These are phyloP conservation scores for Pleurotus eryngii DNA, from an alignment of 768 basidiomycete species.

Conservation along the genomic window DNA sequence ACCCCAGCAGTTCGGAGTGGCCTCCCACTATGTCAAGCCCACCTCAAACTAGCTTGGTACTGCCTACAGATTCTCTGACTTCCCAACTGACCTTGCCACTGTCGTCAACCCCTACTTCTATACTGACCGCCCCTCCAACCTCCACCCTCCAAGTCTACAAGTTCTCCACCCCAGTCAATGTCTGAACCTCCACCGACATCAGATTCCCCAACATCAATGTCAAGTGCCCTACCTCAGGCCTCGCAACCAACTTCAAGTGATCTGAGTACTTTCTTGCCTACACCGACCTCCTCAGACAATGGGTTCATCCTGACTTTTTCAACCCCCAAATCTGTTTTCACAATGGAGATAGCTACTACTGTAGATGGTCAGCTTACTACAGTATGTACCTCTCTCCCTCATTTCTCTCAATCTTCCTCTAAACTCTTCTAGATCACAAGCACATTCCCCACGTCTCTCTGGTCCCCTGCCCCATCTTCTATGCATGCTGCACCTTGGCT, in stretches of 20 bases:
- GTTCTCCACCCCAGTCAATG: neutral
- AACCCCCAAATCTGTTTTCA: neutral
- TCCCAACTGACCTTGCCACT: neutral
- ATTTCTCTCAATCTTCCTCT: neutral
- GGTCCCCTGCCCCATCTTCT: neutral
- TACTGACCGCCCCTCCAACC: neutral
- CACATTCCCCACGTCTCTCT: slow-evolving; percentile 8
- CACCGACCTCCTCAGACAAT: neutral
- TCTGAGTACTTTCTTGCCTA: neutral
- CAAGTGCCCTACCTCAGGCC: neutral
- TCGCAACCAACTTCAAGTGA: neutral
- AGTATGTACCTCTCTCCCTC: slow-evolving; percentile 1
- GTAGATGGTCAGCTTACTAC: slow-evolving; percentile 8
- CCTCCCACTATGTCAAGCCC: neutral
- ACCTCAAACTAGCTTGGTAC: neutral
- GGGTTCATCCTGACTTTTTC: neutral
- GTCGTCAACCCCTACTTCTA: neutral
- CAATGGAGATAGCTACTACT: slow-evolving; percentile 4
- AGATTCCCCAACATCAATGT: neutral
- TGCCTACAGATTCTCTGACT: neutral
- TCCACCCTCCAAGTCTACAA: neutral
- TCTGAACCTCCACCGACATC: neutral
- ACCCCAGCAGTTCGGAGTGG: neutral
- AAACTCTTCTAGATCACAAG: slow-evolving; percentile 1
- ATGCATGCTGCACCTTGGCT: neutral